Evolutionary conservation across 305 asterid genomes (phyloP).

Genomic region (Fraxinus greggii): DNA sequence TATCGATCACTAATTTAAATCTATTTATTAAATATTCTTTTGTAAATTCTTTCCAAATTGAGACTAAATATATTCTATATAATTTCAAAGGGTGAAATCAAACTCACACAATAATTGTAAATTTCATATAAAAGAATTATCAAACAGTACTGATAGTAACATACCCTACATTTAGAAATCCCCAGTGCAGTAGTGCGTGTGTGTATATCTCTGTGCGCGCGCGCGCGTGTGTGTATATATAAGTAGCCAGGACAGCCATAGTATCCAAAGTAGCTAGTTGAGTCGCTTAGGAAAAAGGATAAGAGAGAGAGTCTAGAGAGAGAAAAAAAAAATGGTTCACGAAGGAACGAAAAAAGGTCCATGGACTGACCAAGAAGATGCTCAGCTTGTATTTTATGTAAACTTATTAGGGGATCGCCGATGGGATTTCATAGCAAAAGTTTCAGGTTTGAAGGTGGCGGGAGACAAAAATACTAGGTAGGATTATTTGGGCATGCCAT

Average conservation of each 20-base stretch:
- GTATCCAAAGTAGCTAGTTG: conserved; percentile 11
- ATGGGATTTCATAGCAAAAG: conserved; percentile 98
- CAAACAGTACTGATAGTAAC: background rate
- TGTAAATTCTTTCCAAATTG: background rate
- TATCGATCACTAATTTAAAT: background rate
- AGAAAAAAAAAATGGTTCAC: conserved; percentile 26
- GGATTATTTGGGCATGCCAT: conserved; percentile 71
- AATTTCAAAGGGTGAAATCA: background rate
- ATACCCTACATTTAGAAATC: background rate
- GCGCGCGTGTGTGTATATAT: conserved; percentile 7
- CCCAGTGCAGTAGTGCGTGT: background rate
- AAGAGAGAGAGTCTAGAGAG: background rate
- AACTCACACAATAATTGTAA: background rate
- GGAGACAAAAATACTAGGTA: conserved; percentile 53
- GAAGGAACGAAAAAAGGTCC: conserved; percentile 74
- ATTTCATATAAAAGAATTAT: background rate
- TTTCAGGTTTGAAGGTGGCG: conserved; percentile 99
- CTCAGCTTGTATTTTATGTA: conserved; percentile 69
- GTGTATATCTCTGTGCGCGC: background rate
- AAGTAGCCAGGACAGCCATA: conserved; percentile 1
- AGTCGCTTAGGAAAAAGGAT: background rate
- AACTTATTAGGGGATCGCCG: conserved; percentile 90
- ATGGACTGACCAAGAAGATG: conserved; percentile 93
- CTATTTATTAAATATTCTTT: no score
- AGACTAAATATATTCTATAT: background rate